Conservation (phyloP, 345 rosid genomes). For the Brassica incana region DNA sequence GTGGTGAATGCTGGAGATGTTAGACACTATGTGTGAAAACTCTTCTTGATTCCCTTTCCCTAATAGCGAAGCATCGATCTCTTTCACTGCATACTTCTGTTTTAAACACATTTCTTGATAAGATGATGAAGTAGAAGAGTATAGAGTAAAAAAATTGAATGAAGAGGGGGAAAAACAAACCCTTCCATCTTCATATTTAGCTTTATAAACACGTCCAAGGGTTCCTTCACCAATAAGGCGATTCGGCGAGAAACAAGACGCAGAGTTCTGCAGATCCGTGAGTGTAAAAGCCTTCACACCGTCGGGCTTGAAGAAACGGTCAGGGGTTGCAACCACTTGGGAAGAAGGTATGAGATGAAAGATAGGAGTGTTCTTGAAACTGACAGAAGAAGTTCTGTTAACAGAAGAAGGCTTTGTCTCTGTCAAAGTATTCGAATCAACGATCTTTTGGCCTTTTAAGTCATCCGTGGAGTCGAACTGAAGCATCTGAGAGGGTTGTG, state of each 20-base stretch:
- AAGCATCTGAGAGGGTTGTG: constrained; percentile 39
- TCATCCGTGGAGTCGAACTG: constrained; percentile 40
- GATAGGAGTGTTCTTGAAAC: constrained; percentile 54
- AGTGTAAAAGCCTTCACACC: constrained; percentile 46
- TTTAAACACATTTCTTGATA: not conserved
- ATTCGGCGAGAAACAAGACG: constrained; percentile 57
- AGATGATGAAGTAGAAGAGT: not conserved
- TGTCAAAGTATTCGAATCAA: constrained; percentile 44
- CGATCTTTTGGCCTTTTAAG: constrained; percentile 42
- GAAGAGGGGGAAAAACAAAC: constrained; percentile 37
- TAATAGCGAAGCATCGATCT: constrained; percentile 69
- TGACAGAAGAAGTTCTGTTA: constrained; percentile 57
- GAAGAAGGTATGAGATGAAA: constrained; percentile 49
- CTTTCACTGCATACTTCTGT: constrained; percentile 83
- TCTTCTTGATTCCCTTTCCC: constrained; percentile 46
- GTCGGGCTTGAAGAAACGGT: constrained; percentile 22
- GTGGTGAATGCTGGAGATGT: constrained; percentile 74
- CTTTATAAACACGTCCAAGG: constrained; percentile 78
- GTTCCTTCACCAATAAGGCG: constrained; percentile 82
- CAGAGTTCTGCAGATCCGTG: constrained; percentile 64
- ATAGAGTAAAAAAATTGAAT: not conserved
- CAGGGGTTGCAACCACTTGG: constrained; percentile 47
- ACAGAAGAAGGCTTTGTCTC: constrained; percentile 52
- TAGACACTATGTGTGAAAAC: constrained; percentile 61
- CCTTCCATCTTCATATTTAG: constrained; percentile 76